Evolutionary conservation across 768 basidiomycete genomes (phyloP).

Genomic region (Psilocybe sp.): DNA sequence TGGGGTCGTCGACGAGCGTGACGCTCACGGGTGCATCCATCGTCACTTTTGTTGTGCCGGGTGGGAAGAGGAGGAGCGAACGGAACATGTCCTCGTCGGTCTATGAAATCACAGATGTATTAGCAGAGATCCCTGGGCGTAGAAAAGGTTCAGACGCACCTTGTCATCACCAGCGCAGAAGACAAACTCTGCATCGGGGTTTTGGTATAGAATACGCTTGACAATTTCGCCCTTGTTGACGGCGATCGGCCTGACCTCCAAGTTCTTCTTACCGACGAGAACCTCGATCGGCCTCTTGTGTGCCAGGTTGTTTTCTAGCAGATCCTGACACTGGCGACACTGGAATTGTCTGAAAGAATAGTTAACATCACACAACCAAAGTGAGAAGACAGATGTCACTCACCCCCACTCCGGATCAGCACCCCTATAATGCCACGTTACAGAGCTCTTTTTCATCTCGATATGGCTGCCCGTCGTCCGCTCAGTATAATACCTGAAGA

Average conservation of each 20-base stretch:
- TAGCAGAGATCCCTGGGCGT: not conserved
- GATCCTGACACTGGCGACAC: constrained; percentile 94
- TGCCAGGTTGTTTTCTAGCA: constrained; percentile 91
- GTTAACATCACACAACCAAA: constrained; percentile 1
- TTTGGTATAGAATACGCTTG: constrained; percentile 87
- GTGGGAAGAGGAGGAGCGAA: constrained; percentile 64
- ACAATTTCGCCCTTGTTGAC: constrained; percentile 99
- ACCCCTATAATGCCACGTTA: constrained; percentile 97
- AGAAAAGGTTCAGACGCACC: constrained; percentile 33
- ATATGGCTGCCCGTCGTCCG: constrained; percentile 95
- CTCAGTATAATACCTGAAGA: constrained; percentile 96
- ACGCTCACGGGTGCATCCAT: constrained; percentile 61
- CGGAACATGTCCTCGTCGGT: constrained; percentile 99
- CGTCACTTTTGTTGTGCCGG: constrained; percentile 35
- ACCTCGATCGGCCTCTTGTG: constrained; percentile 96
- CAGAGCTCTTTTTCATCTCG: constrained; percentile 94
- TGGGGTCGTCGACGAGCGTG: constrained; percentile 46
- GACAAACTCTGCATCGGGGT: constrained; percentile 92
- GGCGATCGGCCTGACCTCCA: constrained; percentile 93
- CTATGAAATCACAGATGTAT: constrained; percentile 30
- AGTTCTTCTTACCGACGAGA: constrained; percentile 96
- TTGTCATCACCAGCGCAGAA: constrained; percentile 99
- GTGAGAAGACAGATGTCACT: constrained; percentile 25
- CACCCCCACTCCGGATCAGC: constrained; percentile 96
- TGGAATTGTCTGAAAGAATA: constrained; percentile 69